These are phyloP conservation scores for Aspergillus japonicus DNA, from an alignment of 2,329 filamentous ascomycete species.

Conservation along the genomic window DNA sequence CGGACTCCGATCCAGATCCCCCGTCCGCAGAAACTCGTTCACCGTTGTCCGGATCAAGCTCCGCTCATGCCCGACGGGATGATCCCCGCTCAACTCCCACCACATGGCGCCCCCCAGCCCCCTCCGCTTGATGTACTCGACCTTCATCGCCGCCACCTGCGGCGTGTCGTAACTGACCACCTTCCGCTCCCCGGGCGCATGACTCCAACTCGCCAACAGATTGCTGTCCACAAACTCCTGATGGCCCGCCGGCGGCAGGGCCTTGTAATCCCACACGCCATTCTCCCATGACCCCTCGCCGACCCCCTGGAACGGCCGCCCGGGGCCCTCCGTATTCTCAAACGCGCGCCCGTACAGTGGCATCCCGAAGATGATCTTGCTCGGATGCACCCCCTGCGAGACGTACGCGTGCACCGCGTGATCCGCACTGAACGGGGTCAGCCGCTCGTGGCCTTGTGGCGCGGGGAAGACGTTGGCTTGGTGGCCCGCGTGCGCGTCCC, in stretches of 20 bases:
- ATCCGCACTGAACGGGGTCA: slow-evolving; percentile 75
- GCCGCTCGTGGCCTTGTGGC: slow-evolving; percentile 49
- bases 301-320: slow-evolving; percentile 66
- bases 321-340: slow-evolving; percentile 71
- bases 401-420: slow-evolving; percentile 71
- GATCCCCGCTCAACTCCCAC: slow-evolving; percentile 85
- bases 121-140: slow-evolving; percentile 64
- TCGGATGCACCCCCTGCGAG: slow-evolving; percentile 58
- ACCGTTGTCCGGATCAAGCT: slow-evolving; percentile 51
- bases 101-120: slow-evolving; percentile 89
- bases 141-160: slow-evolving; percentile 66
- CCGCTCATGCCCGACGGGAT: not conserved
- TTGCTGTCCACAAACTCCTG: slow-evolving; percentile 52
- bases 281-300: slow-evolving; percentile 73
- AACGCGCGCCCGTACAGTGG: slow-evolving; percentile 89
- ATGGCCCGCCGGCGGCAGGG: slow-evolving; percentile 20
- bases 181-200: slow-evolving; percentile 57
- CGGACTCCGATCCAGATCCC: slow-evolving; percentile 44
- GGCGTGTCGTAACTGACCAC: slow-evolving; percentile 77
- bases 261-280: slow-evolving; percentile 86
- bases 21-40: slow-evolving; percentile 27
- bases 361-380: slow-evolving; percentile 86
- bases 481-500: slow-evolving; percentile 71
- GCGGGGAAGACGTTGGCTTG: slow-evolving; percentile 74
- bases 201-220: slow-evolving; percentile 70